Base-by-base conservation (phyloP, 768 basidiomycete genomes). In the Filobasidium wieringae region DNA sequence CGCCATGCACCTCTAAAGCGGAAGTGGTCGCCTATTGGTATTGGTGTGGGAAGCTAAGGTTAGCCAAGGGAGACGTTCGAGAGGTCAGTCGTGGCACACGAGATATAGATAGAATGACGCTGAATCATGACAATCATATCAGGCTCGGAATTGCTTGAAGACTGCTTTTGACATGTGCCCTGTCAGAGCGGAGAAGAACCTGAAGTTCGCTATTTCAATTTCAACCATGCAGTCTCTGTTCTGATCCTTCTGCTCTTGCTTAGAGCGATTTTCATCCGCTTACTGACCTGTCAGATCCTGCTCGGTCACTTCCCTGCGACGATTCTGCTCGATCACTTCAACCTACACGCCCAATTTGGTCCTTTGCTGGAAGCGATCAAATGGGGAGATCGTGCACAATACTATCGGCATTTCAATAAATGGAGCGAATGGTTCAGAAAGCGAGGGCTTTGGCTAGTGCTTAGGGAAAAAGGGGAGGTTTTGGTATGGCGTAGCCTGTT, bases 401-500 rank as follows among this genome's bases (percentile, higher is more conserved):
- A 61, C 41, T 61, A 61, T 39, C 11, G 34, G 7, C 56, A 55
- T 34, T 61, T 61, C 27, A 43, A 54, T 19, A 36, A 34, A 36
- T 61, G 60, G 60, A 41, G 51, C 30, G 47, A 51, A 32, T 61
- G 60, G 60, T 61, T 57, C 37, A 11, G 60, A 24, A 30, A 33
- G 30, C 19, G 60, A 43, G 60, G 60, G 12, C 6, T 61, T 27
- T 61, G 60, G 60, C 47, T 61, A 22, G 55, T 61, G 7, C 33
- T 61, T 22, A 22, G 60, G 24, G 60, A 61, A 30, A 61, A 61
- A 43, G 60, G 60, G 26, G 60, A 61, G 29, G 54, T 61, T 5
- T 24, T 61, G 51, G 55, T 61, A 6, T 61, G 60, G 60, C 32
- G 60, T n/a, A 61, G 60, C 50, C 33, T 61, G 31, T 56, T 61